These are phyloP conservation scores for Hapsidospora chrysogenum DNA, from an alignment of 495 filamentous ascomycete genomes.

Conservation along the genomic window DNA sequence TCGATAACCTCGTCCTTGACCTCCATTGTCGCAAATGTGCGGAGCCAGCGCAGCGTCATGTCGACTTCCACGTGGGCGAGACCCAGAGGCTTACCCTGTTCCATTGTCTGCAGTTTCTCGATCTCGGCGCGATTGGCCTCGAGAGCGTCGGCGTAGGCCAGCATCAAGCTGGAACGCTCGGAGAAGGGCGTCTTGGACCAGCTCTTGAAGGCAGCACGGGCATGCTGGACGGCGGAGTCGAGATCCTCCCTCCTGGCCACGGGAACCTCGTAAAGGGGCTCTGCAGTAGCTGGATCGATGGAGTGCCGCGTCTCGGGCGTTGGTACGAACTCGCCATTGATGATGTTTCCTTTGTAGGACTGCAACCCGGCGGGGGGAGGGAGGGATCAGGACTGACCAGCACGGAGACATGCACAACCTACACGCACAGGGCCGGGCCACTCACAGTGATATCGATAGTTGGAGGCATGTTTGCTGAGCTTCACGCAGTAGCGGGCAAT, in stretches of 20 bases:
- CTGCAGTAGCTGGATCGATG: conserved; percentile 28
- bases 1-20: conserved; percentile 30
- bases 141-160: conserved; percentile 26
- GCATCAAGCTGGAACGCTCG: conserved; percentile 35
- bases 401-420: too few relatives aligned
- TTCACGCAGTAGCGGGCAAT: too few relatives aligned
- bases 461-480: too few relatives aligned
- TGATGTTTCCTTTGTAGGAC: conserved; percentile 17
- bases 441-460: too few relatives aligned
- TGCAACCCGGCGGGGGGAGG: background rate
- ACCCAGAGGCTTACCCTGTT: background rate
- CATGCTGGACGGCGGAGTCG: conserved; percentile 31
- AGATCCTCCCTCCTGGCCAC: conserved; percentile 26
- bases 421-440: too few relatives aligned
- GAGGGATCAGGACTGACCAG: background rate
- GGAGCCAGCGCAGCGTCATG: background rate
- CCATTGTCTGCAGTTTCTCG: conserved; percentile 4
- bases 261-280: conserved; percentile 27
- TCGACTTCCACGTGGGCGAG: background rate
- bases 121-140: conserved; percentile 11
- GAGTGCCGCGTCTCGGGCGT: conserved; percentile 13
- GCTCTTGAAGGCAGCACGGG: conserved; percentile 23
- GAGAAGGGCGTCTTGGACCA: conserved; percentile 23
- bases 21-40: conserved; percentile 11
- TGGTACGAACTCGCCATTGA: conserved; percentile 23